Conservation (phyloP, 2,329 filamentous ascomycete species). For the Magnaporthales sp. region DNA sequence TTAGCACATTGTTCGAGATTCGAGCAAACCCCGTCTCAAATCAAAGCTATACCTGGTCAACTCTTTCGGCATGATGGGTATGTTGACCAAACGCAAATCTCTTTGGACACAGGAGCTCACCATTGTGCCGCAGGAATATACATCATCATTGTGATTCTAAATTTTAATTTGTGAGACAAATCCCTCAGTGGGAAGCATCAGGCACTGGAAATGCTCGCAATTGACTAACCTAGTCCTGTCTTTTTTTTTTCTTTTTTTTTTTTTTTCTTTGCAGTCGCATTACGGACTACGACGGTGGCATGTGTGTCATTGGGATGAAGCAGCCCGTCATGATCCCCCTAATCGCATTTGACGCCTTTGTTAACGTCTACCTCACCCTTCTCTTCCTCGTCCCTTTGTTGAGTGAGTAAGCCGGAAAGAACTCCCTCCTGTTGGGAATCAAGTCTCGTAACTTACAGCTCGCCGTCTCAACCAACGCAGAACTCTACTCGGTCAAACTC, state of each 20-base stretch:
- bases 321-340: conserved; percentile 50
- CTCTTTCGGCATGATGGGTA: conserved; percentile 46
- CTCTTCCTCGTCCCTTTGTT: conserved; percentile 52
- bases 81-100: not conserved
- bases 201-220: not conserved
- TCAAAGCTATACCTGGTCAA: conserved; percentile 55
- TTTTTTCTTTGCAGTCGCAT: conserved; percentile 35
- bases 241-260: not conserved
- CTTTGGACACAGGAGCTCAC: conserved; percentile 17
- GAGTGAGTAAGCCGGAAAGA: not conserved
- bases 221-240: not conserved
- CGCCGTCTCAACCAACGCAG: not conserved
- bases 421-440: not conserved
- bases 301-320: conserved; percentile 55
- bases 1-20: not conserved
- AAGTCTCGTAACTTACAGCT: not conserved
- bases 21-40: conserved; percentile 34
- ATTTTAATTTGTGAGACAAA: conserved; percentile 47
- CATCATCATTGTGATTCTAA: conserved; percentile 40
- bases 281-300: conserved; percentile 41
- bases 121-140: conserved; percentile 26
- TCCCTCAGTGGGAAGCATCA: not conserved
- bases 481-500: not conserved
- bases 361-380: conserved; percentile 54
- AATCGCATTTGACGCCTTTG: conserved; percentile 49